A percentile compares a stretch with the other conserved stretches of the same genome.
phyloP scores from a whole-genome alignment of 2,329 filamentous ascomycete species.

The Aureobasidium uvarum region DNA sequence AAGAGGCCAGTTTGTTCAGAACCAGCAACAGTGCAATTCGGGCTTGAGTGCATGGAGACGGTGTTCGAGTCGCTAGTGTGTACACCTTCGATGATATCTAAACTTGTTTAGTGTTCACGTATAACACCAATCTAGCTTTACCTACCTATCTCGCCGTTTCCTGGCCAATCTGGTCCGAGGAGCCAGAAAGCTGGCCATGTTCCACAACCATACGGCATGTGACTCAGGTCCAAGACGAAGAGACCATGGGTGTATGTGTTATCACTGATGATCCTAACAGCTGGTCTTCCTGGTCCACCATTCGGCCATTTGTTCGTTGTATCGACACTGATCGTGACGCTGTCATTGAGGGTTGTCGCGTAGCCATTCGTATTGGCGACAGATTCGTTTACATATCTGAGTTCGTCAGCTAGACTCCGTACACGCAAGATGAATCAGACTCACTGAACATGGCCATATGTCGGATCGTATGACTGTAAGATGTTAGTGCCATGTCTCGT shows the following conservation, averaged over 20 bases:
- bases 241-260: constrained; percentile 42
- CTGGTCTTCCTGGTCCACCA: constrained; percentile 37
- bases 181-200: constrained; percentile 47
- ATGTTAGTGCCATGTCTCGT: not conserved
- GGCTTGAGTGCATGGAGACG: constrained; percentile 37
- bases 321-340: constrained; percentile 40
- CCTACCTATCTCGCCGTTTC: constrained; percentile 38
- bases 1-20: constrained; percentile 35
- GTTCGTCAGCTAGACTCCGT: not conserved
- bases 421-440: not conserved
- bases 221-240: constrained; percentile 41
- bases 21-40: constrained; percentile 37
- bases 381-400: constrained; percentile 43
- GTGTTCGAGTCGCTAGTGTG: constrained; percentile 35
- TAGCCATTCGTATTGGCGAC: constrained; percentile 40
- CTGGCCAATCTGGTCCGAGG: constrained; percentile 48
- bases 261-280: constrained; percentile 40
- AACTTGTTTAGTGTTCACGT: not conserved
- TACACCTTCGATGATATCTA: constrained; percentile 42
- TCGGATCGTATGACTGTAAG: constrained; percentile 34
- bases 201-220: constrained; percentile 43
- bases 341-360: constrained; percentile 30
- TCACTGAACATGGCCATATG: constrained; percentile 37
- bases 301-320: constrained; percentile 45
- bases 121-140: not conserved